Evolutionary conservation across 495 filamentous ascomycete species (phyloP).

Genomic region (Penicillium pancosmium): DNA sequence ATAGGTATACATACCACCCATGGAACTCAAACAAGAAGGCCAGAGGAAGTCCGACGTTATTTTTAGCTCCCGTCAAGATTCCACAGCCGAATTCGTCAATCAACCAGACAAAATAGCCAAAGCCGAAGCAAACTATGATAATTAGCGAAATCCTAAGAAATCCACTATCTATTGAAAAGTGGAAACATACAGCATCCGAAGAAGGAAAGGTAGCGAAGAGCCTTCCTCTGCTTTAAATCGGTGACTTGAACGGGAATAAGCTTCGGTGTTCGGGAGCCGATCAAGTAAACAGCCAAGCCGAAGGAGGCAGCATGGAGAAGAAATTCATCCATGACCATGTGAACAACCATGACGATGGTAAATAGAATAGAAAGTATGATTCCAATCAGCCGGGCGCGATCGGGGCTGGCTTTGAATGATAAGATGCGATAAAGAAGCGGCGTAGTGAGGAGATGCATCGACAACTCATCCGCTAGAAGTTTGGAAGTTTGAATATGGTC

Average conservation of each 20-base stretch:
- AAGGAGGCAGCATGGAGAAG: constrained; percentile 32
- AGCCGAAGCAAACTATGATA: constrained; percentile 30
- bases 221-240: constrained; percentile 16
- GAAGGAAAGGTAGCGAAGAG: constrained; percentile 18
- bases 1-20: constrained; percentile 29
- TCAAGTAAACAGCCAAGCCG: constrained; percentile 27
- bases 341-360: constrained; percentile 33
- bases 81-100: constrained; percentile 31
- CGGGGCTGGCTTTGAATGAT: constrained; percentile 25
- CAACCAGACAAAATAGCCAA: constrained; percentile 35
- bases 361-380: constrained; percentile 22
- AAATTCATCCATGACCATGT: constrained; percentile 39
- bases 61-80: constrained; percentile 15
- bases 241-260: constrained; percentile 27
- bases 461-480: constrained; percentile 34
- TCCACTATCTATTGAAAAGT: neutral
- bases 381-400: constrained; percentile 19
- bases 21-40: constrained; percentile 36
- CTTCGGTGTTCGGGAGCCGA: constrained; percentile 23
- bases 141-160: neutral
- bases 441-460: constrained; percentile 40
- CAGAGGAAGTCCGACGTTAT: constrained; percentile 28
- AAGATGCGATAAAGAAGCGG: constrained; percentile 35
- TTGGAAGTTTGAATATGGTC: neutral
- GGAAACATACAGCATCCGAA: constrained; percentile 31